A percentile compares a stretch with the other conserved stretches of the same genome.
Evolutionary conservation across 75 land plant species (phyloP).

Genomic region (Picea glauca): DNA sequence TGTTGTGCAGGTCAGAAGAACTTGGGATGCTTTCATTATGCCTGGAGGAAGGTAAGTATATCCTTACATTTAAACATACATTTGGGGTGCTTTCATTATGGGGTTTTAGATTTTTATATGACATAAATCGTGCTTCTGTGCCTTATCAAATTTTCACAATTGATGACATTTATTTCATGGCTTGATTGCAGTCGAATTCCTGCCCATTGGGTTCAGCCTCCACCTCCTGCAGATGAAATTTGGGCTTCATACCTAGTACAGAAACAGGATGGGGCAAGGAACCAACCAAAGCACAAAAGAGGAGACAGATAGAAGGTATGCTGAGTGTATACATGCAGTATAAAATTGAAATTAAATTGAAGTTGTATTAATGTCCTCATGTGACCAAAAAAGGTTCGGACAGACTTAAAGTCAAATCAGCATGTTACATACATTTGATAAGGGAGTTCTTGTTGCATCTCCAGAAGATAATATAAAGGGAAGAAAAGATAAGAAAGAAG

Average conservation of each 20-base stretch:
- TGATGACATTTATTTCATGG: conserved; percentile 1
- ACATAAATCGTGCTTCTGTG: neutral
- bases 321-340: too few relatives aligned
- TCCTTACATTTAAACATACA: neutral
- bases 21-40: conserved; percentile 88
- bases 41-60: conserved; percentile 83
- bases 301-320: too few relatives aligned
- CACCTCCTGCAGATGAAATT: conserved; percentile 73
- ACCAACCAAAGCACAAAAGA: too few relatives aligned
- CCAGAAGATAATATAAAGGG: too few relatives aligned
- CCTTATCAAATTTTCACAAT: neutral
- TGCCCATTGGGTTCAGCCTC: conserved; percentile 90
- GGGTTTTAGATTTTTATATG: neutral
- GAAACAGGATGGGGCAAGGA: neutral
- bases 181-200: conserved; percentile 82
- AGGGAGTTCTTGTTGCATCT: too few relatives aligned
- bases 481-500: too few relatives aligned
- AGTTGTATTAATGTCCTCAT: too few relatives aligned
- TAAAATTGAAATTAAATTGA: too few relatives aligned
- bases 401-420: too few relatives aligned
- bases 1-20: conserved; percentile 73
- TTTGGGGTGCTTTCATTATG: neutral
- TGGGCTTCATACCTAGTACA: conserved; percentile 86
- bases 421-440: too few relatives aligned
- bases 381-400: too few relatives aligned